phyloP scores from a whole-genome alignment of 2,329 filamentous ascomycete genomes.

The Diaporthe sp. region DNA sequence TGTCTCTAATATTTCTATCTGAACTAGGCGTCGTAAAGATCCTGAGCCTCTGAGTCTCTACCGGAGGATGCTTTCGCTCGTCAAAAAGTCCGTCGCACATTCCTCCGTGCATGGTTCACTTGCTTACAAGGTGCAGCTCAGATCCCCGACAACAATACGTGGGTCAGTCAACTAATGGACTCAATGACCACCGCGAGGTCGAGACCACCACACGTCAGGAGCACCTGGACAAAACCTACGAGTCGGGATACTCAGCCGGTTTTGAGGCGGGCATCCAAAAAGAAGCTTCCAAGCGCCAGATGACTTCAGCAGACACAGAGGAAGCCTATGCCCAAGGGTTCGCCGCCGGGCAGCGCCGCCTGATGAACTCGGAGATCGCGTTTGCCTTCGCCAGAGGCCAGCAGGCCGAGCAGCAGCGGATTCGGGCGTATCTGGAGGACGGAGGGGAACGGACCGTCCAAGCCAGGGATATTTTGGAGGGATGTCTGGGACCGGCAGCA shows the following conservation, averaged over 20 bases:
- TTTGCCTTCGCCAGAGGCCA: constrained; percentile 14
- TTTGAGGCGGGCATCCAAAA: constrained; percentile 11
- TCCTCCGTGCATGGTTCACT: not conserved
- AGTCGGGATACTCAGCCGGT: constrained; percentile 6
- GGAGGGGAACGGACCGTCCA: not conserved
- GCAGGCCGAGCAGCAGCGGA: not conserved
- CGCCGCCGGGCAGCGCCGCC: constrained; percentile 17
- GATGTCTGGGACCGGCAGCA: not conserved
- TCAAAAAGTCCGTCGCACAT: not conserved
- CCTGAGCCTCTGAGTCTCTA: constrained; percentile 5
- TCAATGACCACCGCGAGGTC: not conserved
- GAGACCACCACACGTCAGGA: not conserved
- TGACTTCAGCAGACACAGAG: not conserved
- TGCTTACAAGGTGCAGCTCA: constrained; percentile 1
- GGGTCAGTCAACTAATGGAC: not conserved
- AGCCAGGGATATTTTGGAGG: not conserved
- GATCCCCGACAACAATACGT: not conserved
- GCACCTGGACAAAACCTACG: constrained; percentile 22
- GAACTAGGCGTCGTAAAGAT: not conserved
- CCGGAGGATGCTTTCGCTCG: constrained; percentile 6
- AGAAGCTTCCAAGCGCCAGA: not conserved
- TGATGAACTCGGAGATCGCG: constrained; percentile 13
- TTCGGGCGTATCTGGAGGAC: not conserved
- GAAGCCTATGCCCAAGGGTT: not conserved
- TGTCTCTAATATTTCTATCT: not conserved